Percentiles rank a stretch among this genome's conserved stretches.
Conservation (phyloP, 2,329 filamentous ascomycete species). For the Penicillium freii region DNA sequence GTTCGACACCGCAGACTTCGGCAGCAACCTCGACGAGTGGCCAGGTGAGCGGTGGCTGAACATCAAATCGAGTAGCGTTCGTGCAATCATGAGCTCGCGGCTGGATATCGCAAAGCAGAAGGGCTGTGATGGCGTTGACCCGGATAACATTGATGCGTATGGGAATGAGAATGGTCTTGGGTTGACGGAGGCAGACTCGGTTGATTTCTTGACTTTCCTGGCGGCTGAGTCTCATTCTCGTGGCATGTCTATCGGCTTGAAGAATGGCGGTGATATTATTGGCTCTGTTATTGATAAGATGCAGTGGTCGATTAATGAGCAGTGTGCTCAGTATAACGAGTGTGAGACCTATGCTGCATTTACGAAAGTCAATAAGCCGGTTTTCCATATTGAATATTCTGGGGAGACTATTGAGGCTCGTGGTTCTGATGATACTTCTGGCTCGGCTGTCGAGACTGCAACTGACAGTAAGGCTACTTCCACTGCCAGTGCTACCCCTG, state of each 20-base stretch:
- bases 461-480: background rate
- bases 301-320: conserved; percentile 68
- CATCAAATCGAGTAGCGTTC: conserved; percentile 55
- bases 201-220: conserved; percentile 61
- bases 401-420: conserved; percentile 1
- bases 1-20: conserved; percentile 58
- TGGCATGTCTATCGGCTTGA: conserved; percentile 64
- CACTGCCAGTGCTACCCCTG: background rate
- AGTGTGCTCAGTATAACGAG: conserved; percentile 62
- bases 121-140: conserved; percentile 67
- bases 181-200: conserved; percentile 58
- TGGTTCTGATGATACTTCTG: background rate
- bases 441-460: background rate
- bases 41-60: conserved; percentile 66
- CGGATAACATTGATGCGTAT: conserved; percentile 69
- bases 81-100: conserved; percentile 61
- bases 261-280: conserved; percentile 66
- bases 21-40: conserved; percentile 62
- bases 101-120: conserved; percentile 60
- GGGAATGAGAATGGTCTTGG: conserved; percentile 63
- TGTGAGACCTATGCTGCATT: conserved; percentile 60
- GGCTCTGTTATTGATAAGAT: conserved; percentile 50
- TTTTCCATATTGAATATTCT: conserved; percentile 73
- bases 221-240: conserved; percentile 53
- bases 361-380: conserved; percentile 61